Conservation (phyloP, 352 stramenopile genomes). For the Phytophthora capsici region DNA sequence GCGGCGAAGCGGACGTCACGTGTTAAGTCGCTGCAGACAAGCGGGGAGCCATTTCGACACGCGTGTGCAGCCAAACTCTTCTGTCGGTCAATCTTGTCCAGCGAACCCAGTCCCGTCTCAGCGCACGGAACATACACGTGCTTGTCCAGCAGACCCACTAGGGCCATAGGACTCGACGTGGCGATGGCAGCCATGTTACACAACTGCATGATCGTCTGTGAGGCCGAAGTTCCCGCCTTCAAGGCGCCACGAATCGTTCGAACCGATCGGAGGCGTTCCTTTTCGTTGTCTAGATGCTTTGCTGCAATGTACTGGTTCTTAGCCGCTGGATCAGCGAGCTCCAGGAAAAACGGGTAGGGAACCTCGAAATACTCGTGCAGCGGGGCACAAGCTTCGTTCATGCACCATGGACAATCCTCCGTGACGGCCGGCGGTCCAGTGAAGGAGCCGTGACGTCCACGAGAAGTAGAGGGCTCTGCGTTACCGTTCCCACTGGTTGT, state of each 20-base stretch:
- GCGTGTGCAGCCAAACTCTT: constrained; percentile 74
- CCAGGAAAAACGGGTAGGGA: constrained; percentile 73
- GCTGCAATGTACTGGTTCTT: constrained; percentile 69
- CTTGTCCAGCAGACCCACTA: constrained; percentile 75
- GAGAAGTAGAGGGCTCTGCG: constrained; percentile 10
- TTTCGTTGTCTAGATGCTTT: constrained; percentile 75
- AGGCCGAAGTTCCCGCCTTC: constrained; percentile 38
- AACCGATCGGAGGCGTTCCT: constrained; percentile 67
- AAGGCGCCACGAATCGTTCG: constrained; percentile 55
- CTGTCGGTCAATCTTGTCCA: constrained; percentile 61
- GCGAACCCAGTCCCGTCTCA: constrained; percentile 45
- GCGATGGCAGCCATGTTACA: constrained; percentile 86
- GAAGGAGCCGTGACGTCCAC: constrained; percentile 29
- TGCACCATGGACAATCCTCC: constrained; percentile 65
- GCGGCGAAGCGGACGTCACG: constrained; percentile 76
- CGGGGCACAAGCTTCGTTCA: constrained; percentile 71
- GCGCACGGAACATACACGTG: constrained; percentile 75
- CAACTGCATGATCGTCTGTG: constrained; percentile 71
- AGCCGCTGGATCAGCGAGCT: constrained; percentile 53
- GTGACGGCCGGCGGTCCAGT: constrained; percentile 8
- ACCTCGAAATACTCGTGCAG: constrained; percentile 73
- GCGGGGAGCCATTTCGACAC: constrained; percentile 68
- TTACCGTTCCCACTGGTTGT: constrained; percentile 42
- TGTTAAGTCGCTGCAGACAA: constrained; percentile 82
- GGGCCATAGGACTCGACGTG: constrained; percentile 65